Percentiles rank a stretch among this genome's conserved stretches.
Evolutionary conservation across 139 green algal species (phyloP).

Genomic region (Coelastrella sp.): DNA sequence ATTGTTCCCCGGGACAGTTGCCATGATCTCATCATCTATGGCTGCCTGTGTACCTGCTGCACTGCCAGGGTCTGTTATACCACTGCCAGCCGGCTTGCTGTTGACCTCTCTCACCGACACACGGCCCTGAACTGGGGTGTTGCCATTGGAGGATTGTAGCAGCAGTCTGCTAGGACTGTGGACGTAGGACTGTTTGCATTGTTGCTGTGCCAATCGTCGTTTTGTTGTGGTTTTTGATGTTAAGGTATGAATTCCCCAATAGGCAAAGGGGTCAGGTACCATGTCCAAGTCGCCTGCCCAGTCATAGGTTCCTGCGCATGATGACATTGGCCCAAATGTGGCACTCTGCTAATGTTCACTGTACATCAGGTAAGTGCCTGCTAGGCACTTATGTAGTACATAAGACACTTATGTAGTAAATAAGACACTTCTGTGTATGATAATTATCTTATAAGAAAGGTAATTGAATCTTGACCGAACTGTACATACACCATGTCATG

Average conservation of each 20-base stretch:
- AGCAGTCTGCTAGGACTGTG: background rate
- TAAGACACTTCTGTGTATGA: too few relatives aligned
- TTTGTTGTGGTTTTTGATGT: background rate
- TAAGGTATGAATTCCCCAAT: background rate
- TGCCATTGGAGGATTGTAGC: conserved; percentile 6
- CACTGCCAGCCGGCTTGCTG: too few relatives aligned
- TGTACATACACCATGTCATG: too few relatives aligned
- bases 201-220: background rate
- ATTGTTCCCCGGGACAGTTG: background rate
- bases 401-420: background rate
- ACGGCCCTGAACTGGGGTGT: conserved; percentile 9
- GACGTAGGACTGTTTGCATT: background rate
- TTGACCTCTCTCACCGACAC: conserved; percentile 12
- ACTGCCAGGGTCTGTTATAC: background rate
- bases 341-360: too few relatives aligned
- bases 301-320: conserved; percentile 23
- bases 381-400: background rate
- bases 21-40: background rate
- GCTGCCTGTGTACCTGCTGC: background rate
- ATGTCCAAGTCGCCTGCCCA: conserved; percentile 37
- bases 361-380: background rate
- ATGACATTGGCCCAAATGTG: too few relatives aligned
- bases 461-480: too few relatives aligned
- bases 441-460: too few relatives aligned
- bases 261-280: background rate